These are phyloP conservation scores for Coemansia sp. DNA, from an alignment of 192 early-diverging fungal species.

Conservation along the genomic window DNA sequence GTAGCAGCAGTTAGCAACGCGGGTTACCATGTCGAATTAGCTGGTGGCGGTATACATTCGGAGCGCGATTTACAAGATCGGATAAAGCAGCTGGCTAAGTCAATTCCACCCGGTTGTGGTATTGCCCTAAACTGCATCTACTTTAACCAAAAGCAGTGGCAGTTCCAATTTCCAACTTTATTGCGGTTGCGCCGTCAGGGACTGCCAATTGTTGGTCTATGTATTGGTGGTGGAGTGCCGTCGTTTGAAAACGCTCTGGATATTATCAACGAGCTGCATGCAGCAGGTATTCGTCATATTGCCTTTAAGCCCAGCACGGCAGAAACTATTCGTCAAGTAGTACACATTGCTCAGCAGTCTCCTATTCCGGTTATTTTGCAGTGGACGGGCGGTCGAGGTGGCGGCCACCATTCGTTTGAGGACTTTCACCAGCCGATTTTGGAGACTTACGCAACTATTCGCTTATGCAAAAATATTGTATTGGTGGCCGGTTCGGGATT, in stretches of 20 bases:
- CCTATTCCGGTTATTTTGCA: slow-evolving; percentile 87
- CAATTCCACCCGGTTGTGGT: slow-evolving; percentile 74
- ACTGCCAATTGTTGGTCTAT: slow-evolving; percentile 86
- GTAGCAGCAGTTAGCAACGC: slow-evolving; percentile 84
- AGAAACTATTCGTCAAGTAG: slow-evolving; percentile 73
- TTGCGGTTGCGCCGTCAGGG: slow-evolving; percentile 79
- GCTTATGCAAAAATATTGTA: slow-evolving; percentile 74
- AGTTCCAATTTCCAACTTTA: slow-evolving; percentile 73
- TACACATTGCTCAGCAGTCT: slow-evolving; percentile 78
- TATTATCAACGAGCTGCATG: slow-evolving; percentile 70
- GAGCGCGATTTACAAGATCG: slow-evolving; percentile 64
- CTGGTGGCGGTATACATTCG: slow-evolving; percentile 86
- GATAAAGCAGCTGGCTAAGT: slow-evolving; percentile 69
- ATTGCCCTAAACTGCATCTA: slow-evolving; percentile 92
- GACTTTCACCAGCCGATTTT: slow-evolving; percentile 92
- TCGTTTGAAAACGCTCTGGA: slow-evolving; percentile 80
- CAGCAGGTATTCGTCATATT: slow-evolving; percentile 70
- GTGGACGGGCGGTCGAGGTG: slow-evolving; percentile 96
- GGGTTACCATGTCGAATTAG: slow-evolving; percentile 88
- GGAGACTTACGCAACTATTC: slow-evolving; percentile 62
- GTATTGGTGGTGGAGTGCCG: slow-evolving; percentile 91
- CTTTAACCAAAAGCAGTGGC: slow-evolving; percentile 86
- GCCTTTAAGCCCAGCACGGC: slow-evolving; percentile 86
- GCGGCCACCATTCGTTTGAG: slow-evolving; percentile 96
- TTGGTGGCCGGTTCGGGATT: slow-evolving; percentile 91